Conservation (phyloP, 2,329 filamentous ascomycete genomes). For the Penicillium sp. region DNA sequence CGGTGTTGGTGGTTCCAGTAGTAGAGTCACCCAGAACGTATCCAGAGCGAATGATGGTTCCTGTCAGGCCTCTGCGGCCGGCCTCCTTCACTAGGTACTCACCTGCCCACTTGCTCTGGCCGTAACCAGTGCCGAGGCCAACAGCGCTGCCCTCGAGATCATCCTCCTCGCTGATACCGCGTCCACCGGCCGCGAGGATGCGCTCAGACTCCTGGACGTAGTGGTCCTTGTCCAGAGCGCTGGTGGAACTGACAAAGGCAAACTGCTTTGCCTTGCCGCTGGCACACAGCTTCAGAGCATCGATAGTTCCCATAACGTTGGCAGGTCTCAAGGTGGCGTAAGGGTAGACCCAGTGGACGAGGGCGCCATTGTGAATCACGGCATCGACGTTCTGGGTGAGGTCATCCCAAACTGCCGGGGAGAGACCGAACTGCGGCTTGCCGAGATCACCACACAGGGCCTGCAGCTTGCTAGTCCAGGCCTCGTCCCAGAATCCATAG, state of each 20-base stretch:
- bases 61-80: conserved; percentile 68
- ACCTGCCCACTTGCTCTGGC: conserved; percentile 82
- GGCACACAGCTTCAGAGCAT: conserved; percentile 70
- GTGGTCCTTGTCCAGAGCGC: conserved; percentile 73
- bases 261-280: conserved; percentile 73
- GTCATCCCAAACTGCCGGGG: conserved; percentile 59
- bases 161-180: conserved; percentile 68
- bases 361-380: conserved; percentile 76
- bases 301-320: conserved; percentile 79
- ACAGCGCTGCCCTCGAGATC: conserved; percentile 70
- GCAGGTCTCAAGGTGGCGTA: conserved; percentile 67
- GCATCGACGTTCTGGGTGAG: conserved; percentile 65
- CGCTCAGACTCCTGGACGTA: conserved; percentile 70
- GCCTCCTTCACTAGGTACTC: conserved; percentile 72
- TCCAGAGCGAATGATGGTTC: conserved; percentile 73
- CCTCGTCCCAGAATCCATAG: conserved; percentile 69
- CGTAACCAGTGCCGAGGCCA: conserved; percentile 81
- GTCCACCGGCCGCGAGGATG: conserved; percentile 56
- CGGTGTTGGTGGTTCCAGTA: conserved; percentile 67
- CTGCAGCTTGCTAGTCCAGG: conserved; percentile 61
- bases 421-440: conserved; percentile 68
- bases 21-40: conserved; percentile 73
- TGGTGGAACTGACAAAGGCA: conserved; percentile 77
- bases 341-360: conserved; percentile 71
- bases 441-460: conserved; percentile 70